These are phyloP conservation scores for Erodium trifolium DNA, from an alignment of 441 rosid genomes.

Conservation along the genomic window DNA sequence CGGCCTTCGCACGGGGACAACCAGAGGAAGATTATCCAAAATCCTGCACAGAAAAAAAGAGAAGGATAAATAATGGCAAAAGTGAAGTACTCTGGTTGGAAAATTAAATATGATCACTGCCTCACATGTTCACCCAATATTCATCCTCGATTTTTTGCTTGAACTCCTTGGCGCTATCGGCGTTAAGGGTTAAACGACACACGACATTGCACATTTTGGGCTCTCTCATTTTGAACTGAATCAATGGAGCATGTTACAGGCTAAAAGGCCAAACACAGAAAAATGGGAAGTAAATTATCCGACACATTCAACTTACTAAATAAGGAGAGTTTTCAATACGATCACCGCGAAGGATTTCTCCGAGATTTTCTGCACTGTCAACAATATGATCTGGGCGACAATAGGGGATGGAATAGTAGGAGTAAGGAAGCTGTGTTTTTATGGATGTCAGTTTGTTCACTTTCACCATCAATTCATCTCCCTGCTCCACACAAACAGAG, in stretches of 20 bases:
- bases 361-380: slow-evolving; percentile 89
- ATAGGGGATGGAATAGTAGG: slow-evolving; percentile 65
- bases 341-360: slow-evolving; percentile 94
- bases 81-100: background rate
- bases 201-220: slow-evolving; percentile 64
- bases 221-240: slow-evolving; percentile 89
- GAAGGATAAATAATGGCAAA: background rate
- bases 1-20: slow-evolving; percentile 52
- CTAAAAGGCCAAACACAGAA: slow-evolving; percentile 15
- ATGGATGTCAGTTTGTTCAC: slow-evolving; percentile 87
- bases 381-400: slow-evolving; percentile 55
- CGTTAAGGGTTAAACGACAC: slow-evolving; percentile 52
- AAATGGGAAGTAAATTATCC: background rate
- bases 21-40: slow-evolving; percentile 91
- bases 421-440: slow-evolving; percentile 88
- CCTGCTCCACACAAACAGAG: slow-evolving; percentile 36
- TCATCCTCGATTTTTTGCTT: slow-evolving; percentile 83
- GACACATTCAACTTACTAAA: slow-evolving; percentile 37
- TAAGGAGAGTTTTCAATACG: slow-evolving; percentile 90
- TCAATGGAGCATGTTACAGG: slow-evolving; percentile 17
- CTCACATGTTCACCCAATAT: slow-evolving; percentile 81
- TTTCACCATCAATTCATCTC: slow-evolving; percentile 72
- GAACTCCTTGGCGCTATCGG: slow-evolving; percentile 52
- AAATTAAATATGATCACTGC: slow-evolving; percentile 8
- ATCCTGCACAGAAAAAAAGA: slow-evolving; percentile 39